Evolutionary conservation across 371 early-diverging fungal species (phyloP).

Genomic region (Rhizopus sp.): DNA sequence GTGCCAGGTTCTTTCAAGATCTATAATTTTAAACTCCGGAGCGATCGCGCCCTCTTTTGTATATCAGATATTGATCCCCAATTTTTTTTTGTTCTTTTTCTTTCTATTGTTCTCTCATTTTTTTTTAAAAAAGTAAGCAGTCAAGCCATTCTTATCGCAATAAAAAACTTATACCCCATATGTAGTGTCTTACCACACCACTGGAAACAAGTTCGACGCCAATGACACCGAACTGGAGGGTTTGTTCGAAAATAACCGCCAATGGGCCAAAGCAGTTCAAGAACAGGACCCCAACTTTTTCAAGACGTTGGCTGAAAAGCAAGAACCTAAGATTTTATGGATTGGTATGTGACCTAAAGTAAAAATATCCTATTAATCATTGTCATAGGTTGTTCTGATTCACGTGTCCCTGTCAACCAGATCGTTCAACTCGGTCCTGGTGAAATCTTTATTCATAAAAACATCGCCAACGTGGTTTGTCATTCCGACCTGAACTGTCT

Average conservation of each 20-base stretch:
- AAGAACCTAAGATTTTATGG: conserved; percentile 90
- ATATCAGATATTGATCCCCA: background rate
- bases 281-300: conserved; percentile 44
- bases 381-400: conserved; percentile 79
- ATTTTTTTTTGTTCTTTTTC: background rate
- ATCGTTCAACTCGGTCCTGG: conserved; percentile 71
- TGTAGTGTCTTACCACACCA: conserved; percentile 1
- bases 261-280: conserved; percentile 42
- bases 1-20: conserved; percentile 7
- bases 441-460: conserved; percentile 94
- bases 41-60: background rate
- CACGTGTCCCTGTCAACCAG: conserved; percentile 81
- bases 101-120: conserved; percentile 8
- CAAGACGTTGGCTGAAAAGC: conserved; percentile 60
- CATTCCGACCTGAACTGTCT: conserved; percentile 78
- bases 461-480: conserved; percentile 91
- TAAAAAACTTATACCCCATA: background rate
- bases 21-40: background rate
- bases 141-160: background rate
- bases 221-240: conserved; percentile 23
- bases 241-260: conserved; percentile 31
- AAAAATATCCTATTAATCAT: background rate
- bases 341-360: conserved; percentile 60
- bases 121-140: background rate
- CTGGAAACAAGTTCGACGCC: conserved; percentile 29